Evolutionary conservation across 306 rosid species (phyloP).

Genomic region (Carpinus fangiana): DNA sequence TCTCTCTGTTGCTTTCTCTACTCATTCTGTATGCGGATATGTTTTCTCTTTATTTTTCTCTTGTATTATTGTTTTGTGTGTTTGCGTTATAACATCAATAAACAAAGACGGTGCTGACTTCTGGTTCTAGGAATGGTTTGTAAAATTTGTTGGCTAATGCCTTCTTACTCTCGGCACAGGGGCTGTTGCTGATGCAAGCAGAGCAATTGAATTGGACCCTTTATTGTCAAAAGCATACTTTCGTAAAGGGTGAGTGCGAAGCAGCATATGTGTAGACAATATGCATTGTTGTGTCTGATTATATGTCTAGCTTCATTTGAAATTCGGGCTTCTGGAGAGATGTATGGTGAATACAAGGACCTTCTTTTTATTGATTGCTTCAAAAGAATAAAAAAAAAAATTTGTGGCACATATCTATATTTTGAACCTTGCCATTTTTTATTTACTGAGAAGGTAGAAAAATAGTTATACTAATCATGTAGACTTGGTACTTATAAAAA

Average conservation of each 20-base stretch:
- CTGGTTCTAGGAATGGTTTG: background rate
- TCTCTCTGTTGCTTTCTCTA: background rate
- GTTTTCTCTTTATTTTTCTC: background rate
- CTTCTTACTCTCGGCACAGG: constrained; percentile 45
- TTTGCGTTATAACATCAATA: background rate
- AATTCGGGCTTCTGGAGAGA: background rate
- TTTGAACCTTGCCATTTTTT: background rate
- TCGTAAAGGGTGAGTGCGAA: constrained; percentile 73
- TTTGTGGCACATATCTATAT: background rate
- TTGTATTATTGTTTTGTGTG: background rate
- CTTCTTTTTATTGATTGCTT: too few species aligned
- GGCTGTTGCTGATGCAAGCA: constrained; percentile 83
- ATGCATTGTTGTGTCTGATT: background rate
- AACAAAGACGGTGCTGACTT: background rate
- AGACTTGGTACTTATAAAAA: background rate
- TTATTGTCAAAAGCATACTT: constrained; percentile 64
- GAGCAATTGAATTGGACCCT: constrained; percentile 73
- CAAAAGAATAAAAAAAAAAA: background rate
- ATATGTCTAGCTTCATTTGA: background rate
- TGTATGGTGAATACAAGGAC: background rate
- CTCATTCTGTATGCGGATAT: background rate
- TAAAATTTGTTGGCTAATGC: background rate
- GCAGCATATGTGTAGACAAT: background rate
- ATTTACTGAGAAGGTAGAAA: background rate
- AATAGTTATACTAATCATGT: background rate